Conservation (phyloP, 1,284 basidiomycete genomes). For the Sanghuangporus sanghuang region DNA sequence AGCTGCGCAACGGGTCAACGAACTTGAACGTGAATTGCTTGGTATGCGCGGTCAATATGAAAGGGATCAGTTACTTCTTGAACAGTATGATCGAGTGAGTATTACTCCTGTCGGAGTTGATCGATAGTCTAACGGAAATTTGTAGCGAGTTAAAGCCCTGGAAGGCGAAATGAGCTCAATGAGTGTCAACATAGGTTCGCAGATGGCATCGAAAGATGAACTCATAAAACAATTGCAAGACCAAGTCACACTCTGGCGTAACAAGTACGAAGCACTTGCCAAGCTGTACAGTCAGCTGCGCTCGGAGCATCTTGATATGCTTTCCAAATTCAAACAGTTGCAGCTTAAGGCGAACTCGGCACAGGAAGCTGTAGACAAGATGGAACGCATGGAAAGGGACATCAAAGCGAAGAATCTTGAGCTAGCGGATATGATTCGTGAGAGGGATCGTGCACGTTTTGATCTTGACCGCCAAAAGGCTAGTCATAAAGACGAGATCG, state of each 20-base stretch:
- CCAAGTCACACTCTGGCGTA: constrained; percentile 95
- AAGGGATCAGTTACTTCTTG: constrained; percentile 95
- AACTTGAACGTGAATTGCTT: constrained; percentile 89
- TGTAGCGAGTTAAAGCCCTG: constrained; percentile 89
- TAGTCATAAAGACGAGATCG: constrained; percentile 92
- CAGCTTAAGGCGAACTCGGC: constrained; percentile 98
- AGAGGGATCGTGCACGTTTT: constrained; percentile 93
- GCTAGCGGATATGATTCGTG: constrained; percentile 97
- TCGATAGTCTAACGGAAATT: constrained; percentile 5
- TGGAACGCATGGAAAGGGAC: constrained; percentile 99
- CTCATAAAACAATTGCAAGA: constrained; percentile 95
- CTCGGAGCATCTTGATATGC: constrained; percentile 95
- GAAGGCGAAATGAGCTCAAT: constrained; percentile 87
- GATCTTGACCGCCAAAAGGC: constrained; percentile 96
- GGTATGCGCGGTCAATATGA: constrained; percentile 97
- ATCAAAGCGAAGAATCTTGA: constrained; percentile 98
- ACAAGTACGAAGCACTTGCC: constrained; percentile 98
- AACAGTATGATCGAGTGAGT: constrained; percentile 92
- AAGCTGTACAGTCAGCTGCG: constrained; percentile 98
- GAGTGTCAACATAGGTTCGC: constrained; percentile 78
- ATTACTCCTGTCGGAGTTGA: neutral
- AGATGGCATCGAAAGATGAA: constrained; percentile 92
- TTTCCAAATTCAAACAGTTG: constrained; percentile 95
- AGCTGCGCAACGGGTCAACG: constrained; percentile 61
- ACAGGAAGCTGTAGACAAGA: constrained; percentile 97